Evolutionary conservation across 2,329 filamentous ascomycete species (phyloP).

Genomic region (Taxawa tesnikishii): DNA sequence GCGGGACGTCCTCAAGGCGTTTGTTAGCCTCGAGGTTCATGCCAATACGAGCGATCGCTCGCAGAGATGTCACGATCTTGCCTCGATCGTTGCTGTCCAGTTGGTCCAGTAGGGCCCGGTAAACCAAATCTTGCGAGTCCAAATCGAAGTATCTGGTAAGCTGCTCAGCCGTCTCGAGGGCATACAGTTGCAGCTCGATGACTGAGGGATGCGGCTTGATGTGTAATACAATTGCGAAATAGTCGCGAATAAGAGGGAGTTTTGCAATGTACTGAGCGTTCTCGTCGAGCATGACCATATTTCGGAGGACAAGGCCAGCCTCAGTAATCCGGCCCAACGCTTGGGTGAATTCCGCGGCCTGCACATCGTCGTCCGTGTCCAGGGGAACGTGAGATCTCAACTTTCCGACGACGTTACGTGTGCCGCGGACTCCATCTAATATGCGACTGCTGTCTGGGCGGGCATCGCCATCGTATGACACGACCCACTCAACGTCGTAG

Average conservation of each 20-base stretch:
- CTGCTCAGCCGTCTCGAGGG: constrained; percentile 83
- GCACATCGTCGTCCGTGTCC: constrained; percentile 54
- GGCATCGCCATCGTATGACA: constrained; percentile 56
- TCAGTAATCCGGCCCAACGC: constrained; percentile 69
- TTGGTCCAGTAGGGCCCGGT: constrained; percentile 54
- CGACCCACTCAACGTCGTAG: constrained; percentile 69
- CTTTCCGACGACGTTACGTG: constrained; percentile 58
- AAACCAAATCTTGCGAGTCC: constrained; percentile 63
- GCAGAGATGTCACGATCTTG: constrained; percentile 65
- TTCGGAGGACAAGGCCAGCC: constrained; percentile 75
- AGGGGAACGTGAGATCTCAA: constrained; percentile 49
- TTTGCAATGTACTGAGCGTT: constrained; percentile 75
- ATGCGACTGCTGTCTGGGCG: constrained; percentile 39
- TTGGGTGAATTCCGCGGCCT: constrained; percentile 59
- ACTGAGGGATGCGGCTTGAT: constrained; percentile 61
- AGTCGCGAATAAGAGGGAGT: constrained; percentile 63
- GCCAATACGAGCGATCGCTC: constrained; percentile 74
- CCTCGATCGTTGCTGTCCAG: constrained; percentile 57
- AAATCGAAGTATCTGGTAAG: constrained; percentile 71
- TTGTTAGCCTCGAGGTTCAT: constrained; percentile 77
- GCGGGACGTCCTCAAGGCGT: constrained; percentile 58
- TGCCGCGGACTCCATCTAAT: constrained; percentile 54
- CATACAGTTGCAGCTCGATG: constrained; percentile 79
- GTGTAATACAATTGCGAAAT: constrained; percentile 70
- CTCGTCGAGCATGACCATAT: constrained; percentile 88